phyloP scores from a whole-genome alignment of 768 basidiomycete species.

The Lactifluus echinatus region DNA sequence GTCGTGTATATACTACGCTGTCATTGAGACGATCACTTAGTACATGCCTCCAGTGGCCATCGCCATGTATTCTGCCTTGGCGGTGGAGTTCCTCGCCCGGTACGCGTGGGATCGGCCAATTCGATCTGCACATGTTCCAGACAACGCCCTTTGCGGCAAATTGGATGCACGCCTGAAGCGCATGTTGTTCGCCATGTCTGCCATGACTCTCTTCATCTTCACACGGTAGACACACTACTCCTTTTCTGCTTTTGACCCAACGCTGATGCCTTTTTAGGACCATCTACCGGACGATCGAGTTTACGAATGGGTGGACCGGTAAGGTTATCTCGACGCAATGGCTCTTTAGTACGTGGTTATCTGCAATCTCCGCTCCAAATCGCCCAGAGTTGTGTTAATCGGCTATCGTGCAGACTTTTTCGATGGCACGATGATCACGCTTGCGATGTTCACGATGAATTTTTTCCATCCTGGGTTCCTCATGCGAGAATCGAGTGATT shows the following conservation, averaged over 20 bases:
- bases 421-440: slow-evolving; percentile 13
- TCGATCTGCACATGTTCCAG: not conserved
- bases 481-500: not conserved
- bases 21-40: not conserved
- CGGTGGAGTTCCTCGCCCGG: slow-evolving; percentile 12
- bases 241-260: not conserved
- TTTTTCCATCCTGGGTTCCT: slow-evolving; percentile 7
- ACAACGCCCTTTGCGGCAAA: not conserved
- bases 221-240: slow-evolving; percentile 5
- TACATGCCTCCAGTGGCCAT: slow-evolving; percentile 10
- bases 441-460: slow-evolving; percentile 15
- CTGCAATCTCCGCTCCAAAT: too few relatives aligned
- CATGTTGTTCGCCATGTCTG: slow-evolving; percentile 7
- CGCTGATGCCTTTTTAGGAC: slow-evolving; percentile 5
- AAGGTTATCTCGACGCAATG: slow-evolving; percentile 11
- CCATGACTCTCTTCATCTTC: slow-evolving; percentile 14
- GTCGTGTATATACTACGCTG: not conserved
- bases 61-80: slow-evolving; percentile 5
- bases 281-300: slow-evolving; percentile 13
- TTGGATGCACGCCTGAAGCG: not conserved
- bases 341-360: slow-evolving; percentile 11
- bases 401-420: slow-evolving; percentile 7
- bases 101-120: slow-evolving; percentile 1
- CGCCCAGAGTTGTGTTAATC: not conserved
- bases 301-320: slow-evolving; percentile 12